Evolutionary conservation across 441 rosid genomes (phyloP), one percentile per base, ranked within the genome.

Genomic region (Croton setiger): DNA sequence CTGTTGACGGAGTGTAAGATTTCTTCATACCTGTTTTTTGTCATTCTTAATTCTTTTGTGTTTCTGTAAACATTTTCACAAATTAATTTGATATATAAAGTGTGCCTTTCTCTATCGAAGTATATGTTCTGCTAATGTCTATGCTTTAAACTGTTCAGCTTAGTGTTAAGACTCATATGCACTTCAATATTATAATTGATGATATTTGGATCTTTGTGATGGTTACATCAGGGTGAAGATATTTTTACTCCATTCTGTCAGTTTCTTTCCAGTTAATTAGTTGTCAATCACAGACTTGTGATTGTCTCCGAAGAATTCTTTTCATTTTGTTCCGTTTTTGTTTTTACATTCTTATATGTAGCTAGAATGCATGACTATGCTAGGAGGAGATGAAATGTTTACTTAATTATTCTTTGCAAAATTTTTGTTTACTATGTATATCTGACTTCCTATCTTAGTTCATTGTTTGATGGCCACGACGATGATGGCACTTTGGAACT

Each of bases 381-480:
- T 60, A 60, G 4, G 17, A 17, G 39, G 35, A 37, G 7, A 17
- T 49, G 14, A 61, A 64, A 27, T 56, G 20, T 2, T 1, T 27
- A 2, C 35, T 35, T 43, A 36, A 7, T 33, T 20, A 51, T 15
- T 10, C n/a, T 36, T 63, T 39, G 7, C 53, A 20, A 41, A 69
- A 57, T 37, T 64, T 60, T 27, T 14, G 33, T 67, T 41, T 67
- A 58, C 39, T 60, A 0, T 31, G 4, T 27, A 11, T 54, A 18
- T 31, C 31, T 44, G 20, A 41, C 21, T 81, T 5, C 63, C 70
- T 60, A 65, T 81, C 76, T 68, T 86, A 96, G 99, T 72, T 93
- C 96, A 27, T 83, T 93, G 51, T 80, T 83, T 78, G 98, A 91
- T 85, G 98, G 87, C 67, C 93, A 82, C 72, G 92, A 86, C 47